Percentiles rank a stretch among this genome's conserved stretches.
phyloP scores from a whole-genome alignment of 345 rosid genomes.

The Eucalyptus sideroxylon region DNA sequence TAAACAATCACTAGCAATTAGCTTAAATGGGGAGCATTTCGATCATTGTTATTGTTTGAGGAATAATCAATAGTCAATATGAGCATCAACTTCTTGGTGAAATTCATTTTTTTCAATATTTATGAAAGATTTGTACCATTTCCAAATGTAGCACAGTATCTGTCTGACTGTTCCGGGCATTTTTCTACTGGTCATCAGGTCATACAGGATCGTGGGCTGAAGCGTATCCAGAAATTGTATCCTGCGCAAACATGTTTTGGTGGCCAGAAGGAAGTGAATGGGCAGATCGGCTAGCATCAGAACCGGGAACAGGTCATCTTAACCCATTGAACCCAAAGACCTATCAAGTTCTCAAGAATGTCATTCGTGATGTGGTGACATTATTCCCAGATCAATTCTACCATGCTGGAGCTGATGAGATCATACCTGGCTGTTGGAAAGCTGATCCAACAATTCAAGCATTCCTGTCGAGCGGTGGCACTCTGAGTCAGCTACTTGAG shows the following conservation, averaged over 20 bases:
- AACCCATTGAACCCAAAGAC: constrained; percentile 72
- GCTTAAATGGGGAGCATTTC: neutral
- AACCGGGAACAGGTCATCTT: constrained; percentile 85
- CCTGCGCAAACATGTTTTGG: constrained; percentile 91
- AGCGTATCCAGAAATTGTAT: constrained; percentile 70
- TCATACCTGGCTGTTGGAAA: constrained; percentile 79
- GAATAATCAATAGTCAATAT: neutral
- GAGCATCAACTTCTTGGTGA: neutral
- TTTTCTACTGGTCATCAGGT: constrained; percentile 3
- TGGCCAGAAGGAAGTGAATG: constrained; percentile 46
- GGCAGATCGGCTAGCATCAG: constrained; percentile 59
- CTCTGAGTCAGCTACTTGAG: constrained; percentile 57
- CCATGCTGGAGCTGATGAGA: constrained; percentile 76
- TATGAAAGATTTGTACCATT: neutral
- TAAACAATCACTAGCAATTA: neutral
- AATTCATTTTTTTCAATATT: neutral
- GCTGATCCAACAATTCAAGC: constrained; percentile 44
- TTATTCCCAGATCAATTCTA: constrained; percentile 66
- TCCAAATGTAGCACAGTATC: neutral
- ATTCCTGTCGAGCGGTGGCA: constrained; percentile 50
- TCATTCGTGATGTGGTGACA: constrained; percentile 27
- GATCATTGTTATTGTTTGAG: neutral
- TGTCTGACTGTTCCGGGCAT: neutral
- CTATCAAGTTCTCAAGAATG: constrained; percentile 51
- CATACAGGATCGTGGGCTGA: constrained; percentile 90